Percentiles rank a stretch among this genome's conserved stretches.
Evolutionary conservation across 345 rosid species (phyloP).

Genomic region (Corchorus capsularis): DNA sequence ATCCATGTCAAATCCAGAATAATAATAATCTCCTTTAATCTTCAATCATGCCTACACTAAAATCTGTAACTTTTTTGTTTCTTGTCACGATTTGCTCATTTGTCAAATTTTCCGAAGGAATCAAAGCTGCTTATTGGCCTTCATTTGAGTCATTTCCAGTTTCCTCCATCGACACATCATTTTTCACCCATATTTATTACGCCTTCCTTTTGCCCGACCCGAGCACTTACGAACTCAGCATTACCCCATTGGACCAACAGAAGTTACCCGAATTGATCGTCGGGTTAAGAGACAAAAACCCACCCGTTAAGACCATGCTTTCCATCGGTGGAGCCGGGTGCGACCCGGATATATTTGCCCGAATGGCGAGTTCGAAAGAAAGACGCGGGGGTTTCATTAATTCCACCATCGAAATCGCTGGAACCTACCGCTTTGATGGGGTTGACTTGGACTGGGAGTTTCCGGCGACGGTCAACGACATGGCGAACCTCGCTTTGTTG

Average conservation of each 20-base stretch:
- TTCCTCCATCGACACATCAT: constrained; percentile 37
- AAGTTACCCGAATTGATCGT: not conserved
- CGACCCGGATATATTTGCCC: constrained; percentile 27
- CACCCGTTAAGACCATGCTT: constrained; percentile 35
- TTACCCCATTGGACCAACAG: constrained; percentile 33
- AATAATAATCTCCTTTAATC: not conserved
- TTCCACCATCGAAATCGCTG: constrained; percentile 39
- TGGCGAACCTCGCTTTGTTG: constrained; percentile 29
- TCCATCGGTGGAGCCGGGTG: constrained; percentile 42
- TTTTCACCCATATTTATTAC: constrained; percentile 53
- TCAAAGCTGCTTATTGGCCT: constrained; percentile 57
- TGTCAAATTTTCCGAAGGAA: constrained; percentile 3
- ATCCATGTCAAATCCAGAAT: not conserved
- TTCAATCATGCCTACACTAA: not conserved
- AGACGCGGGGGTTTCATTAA: constrained; percentile 38
- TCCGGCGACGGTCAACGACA: constrained; percentile 34
- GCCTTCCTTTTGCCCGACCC: constrained; percentile 47
- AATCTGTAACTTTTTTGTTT: not conserved
- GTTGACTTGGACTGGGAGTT: constrained; percentile 57
- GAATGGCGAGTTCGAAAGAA: constrained; percentile 24
- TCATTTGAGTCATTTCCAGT: constrained; percentile 31
- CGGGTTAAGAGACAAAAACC: constrained; percentile 7
- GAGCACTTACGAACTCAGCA: constrained; percentile 27
- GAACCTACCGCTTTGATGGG: constrained; percentile 41
- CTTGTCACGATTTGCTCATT: not conserved